These are phyloP conservation scores for Psilocybe cyanescens DNA, from an alignment of 768 basidiomycete genomes.

Conservation along the genomic window DNA sequence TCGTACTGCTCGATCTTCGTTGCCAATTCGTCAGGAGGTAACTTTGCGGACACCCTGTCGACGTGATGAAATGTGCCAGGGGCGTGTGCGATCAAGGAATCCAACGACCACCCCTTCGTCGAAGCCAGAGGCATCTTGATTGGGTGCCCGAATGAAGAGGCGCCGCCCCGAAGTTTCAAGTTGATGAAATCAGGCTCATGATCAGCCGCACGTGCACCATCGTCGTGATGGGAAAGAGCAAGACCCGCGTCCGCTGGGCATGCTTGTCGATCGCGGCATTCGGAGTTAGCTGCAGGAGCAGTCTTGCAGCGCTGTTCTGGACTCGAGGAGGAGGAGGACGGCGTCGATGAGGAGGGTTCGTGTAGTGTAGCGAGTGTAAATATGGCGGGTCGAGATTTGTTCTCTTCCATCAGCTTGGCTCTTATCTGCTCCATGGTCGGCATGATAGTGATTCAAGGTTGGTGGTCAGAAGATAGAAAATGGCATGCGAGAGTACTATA, in stretches of 20 bases:
- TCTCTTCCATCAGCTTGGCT: background rate
- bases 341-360: background rate
- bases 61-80: slow-evolving; percentile 38
- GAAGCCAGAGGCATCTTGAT: slow-evolving; percentile 27
- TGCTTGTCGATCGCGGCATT: no score
- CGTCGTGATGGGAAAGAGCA: background rate
- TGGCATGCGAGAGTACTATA: background rate
- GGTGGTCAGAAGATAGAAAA: background rate
- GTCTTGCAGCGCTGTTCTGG: no score
- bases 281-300: no score
- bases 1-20: slow-evolving; percentile 50
- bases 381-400: background rate
- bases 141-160: background rate
- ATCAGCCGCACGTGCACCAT: background rate
- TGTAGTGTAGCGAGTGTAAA: background rate
- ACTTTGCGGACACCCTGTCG: slow-evolving; percentile 24
- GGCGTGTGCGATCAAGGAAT: background rate
- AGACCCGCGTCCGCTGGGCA: no score
- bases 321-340: background rate
- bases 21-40: slow-evolving; percentile 37
- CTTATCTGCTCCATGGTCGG: background rate
- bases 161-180: background rate
- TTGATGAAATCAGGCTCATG: background rate
- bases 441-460: slow-evolving; percentile 1
- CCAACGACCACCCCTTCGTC: slow-evolving; percentile 55